Evolutionary conservation across 1,284 basidiomycete genomes (phyloP), one percentile per base, ranked within the genome.

Genomic region (Vanrija humicola): DNA sequence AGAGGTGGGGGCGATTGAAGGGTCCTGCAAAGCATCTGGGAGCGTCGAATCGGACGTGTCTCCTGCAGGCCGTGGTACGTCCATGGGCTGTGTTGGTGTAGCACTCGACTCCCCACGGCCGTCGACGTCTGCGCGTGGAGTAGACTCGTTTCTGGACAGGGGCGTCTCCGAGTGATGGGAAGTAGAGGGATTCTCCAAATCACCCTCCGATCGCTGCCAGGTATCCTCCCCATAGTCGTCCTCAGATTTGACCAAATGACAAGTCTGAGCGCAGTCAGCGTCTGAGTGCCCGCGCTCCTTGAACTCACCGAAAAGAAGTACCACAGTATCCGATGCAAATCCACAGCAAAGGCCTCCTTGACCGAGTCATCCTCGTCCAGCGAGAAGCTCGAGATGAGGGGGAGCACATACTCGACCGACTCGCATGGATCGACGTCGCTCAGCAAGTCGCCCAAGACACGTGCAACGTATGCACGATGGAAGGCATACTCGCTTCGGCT

Each of bases 341-440:
- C 86, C 2, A 85, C 82, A 2, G 90, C 87, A 42, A 98, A 86
- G 0, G 91, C 89, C 68, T 96, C 90, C 74, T 91, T 93, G 57
- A 98, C 93, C 40, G 83, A 78, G 64, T 95, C 90, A 63, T 97
- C 94, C 73, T 89, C 85, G 69, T 98, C 94, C 73, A 89, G 86
- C 3, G 90, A 91, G 29, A 98, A 84, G 23, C 84, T 85, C 51
- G 85, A 89, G 56, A 98, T 83, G 18, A 97, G 82, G 1, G 94
- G 94, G 14, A 97, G 80, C 48, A 98, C 90, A 72, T 96, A 98
- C 74, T 94, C 90, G 65, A 93, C 87, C 3, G 91, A 92, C 65
- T 98, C 95, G 60, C 84, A 84, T 2, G 95, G 87, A 26, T 87
- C 83, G 49, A 94, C 86, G 48, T 86, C 84, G 50, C 83, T 80